A percentile compares a stretch with the other conserved stretches of the same genome.
Conservation (phyloP, 2,329 filamentous ascomycete species). For the Ascochyta koolunga region DNA sequence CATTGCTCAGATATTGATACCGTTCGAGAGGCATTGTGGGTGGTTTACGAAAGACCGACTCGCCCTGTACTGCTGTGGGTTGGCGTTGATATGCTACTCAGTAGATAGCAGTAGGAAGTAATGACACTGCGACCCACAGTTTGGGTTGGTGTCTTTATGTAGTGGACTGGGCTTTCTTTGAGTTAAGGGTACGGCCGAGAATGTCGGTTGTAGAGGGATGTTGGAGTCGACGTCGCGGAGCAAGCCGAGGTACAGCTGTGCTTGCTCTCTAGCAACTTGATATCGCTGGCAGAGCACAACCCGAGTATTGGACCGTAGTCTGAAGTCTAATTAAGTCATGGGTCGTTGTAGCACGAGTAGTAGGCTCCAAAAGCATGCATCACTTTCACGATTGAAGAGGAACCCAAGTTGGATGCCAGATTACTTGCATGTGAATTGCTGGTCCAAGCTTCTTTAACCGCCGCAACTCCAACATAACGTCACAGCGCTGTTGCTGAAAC, state of each 20-base stretch:
- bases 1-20: constrained; percentile 77
- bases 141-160: constrained; percentile 1
- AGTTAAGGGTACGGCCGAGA: constrained; percentile 32
- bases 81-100: background rate
- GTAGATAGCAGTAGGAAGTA: background rate
- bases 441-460: constrained; percentile 3
- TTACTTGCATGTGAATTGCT: constrained; percentile 1
- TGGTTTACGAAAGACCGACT: background rate
- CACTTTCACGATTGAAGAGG: background rate
- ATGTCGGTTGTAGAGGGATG: constrained; percentile 10
- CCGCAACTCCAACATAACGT: constrained; percentile 28
- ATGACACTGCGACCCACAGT: background rate
- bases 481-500: constrained; percentile 3
- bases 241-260: constrained; percentile 31
- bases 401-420: background rate
- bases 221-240: constrained; percentile 9
- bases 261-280: constrained; percentile 11
- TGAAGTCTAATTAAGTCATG: background rate
- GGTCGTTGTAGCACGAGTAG: too few relatives aligned
- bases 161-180: constrained; percentile 16
- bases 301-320: background rate
- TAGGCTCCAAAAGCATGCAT: background rate
- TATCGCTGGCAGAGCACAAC: background rate
- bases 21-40: constrained; percentile 70
- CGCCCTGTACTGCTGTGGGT: background rate